Evolutionary conservation across 352 stramenopile genomes (phyloP).

Genomic region (Pythium monospermum): DNA sequence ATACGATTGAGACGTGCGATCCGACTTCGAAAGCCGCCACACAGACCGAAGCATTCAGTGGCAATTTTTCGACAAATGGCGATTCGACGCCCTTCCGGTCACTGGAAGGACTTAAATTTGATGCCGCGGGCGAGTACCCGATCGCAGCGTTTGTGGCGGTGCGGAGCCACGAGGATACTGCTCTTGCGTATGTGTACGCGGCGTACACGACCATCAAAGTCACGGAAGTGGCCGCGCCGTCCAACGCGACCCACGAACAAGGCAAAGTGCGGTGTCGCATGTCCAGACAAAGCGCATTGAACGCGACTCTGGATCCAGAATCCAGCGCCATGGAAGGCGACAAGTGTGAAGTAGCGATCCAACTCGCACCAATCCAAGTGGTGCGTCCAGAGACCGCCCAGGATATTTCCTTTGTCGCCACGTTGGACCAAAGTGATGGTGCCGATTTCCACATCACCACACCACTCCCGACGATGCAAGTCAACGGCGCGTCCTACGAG

Average conservation of each 20-base stretch:
- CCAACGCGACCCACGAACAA: conserved; percentile 3
- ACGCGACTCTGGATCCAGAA: conserved; percentile 18
- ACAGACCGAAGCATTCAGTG: conserved; percentile 25
- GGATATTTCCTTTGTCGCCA: conserved; percentile 34
- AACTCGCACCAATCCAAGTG: conserved; percentile 24
- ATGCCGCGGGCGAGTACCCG: conserved; percentile 31
- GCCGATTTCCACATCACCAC: conserved; percentile 41
- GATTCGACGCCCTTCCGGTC: conserved; percentile 35
- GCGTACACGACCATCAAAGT: conserved; percentile 39
- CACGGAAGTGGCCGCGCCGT: neutral
- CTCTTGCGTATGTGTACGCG: conserved; percentile 47
- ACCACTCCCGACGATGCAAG: conserved; percentile 27
- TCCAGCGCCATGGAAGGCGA: conserved; percentile 26
- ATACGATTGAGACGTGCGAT: conserved; percentile 26
- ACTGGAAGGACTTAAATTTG: conserved; percentile 30
- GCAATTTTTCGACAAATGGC: conserved; percentile 37
- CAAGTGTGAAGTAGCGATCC: conserved; percentile 45
- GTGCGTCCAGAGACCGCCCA: conserved; percentile 19
- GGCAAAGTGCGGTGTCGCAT: conserved; percentile 41
- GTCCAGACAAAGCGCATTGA: conserved; percentile 31
- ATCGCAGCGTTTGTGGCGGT: conserved; percentile 43
- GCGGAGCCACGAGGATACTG: conserved; percentile 27
- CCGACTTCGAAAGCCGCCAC: conserved; percentile 20
- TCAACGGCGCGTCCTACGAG: conserved; percentile 36
- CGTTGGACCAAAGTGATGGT: conserved; percentile 25